phyloP scores from a whole-genome alignment of 2,329 filamentous ascomycete genomes.

The Cladobotryum mycophilum region DNA sequence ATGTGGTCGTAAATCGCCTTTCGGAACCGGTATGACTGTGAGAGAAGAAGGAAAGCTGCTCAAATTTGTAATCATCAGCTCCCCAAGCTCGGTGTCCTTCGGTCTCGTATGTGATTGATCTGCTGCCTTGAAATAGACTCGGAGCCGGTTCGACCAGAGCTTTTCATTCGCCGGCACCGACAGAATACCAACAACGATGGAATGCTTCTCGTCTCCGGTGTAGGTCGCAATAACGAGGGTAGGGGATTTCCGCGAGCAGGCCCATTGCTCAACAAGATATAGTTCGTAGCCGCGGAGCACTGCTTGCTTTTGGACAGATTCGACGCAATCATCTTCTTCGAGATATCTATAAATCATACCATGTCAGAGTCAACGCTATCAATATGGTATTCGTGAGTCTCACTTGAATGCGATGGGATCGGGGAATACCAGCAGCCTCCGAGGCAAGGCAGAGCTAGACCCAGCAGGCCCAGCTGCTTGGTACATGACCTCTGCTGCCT shows the following conservation, averaged over 20 bases:
- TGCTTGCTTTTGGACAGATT: constrained; percentile 64
- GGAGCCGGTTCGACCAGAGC: constrained; percentile 71
- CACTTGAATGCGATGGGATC: constrained; percentile 54
- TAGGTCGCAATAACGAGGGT: constrained; percentile 91
- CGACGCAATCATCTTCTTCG: constrained; percentile 73
- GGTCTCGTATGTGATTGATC: constrained; percentile 78
- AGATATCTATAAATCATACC: constrained; percentile 54
- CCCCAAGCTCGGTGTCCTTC: constrained; percentile 75
- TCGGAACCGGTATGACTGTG: constrained; percentile 84
- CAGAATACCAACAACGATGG: constrained; percentile 72
- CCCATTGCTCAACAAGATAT: constrained; percentile 97
- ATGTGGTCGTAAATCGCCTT: constrained; percentile 75
- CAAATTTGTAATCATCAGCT: constrained; percentile 89
- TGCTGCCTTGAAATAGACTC: constrained; percentile 79
- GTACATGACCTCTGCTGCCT: constrained; percentile 10
- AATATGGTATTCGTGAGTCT: constrained; percentile 12
- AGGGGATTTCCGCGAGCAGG: constrained; percentile 81
- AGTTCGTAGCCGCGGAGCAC: constrained; percentile 79
- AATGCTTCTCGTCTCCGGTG: constrained; percentile 77
- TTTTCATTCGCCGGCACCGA: constrained; percentile 74
- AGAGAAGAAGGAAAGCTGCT: constrained; percentile 86
- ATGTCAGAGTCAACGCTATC: not conserved
- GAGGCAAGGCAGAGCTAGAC: constrained; percentile 21
- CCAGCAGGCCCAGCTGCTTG: not conserved
- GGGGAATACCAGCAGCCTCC: constrained; percentile 49